A percentile compares a stretch with the other conserved stretches of the same genome.
These are phyloP conservation scores for Lasiosphaeria ovina DNA, from an alignment of 495 filamentous ascomycete genomes.

Conservation along the genomic window DNA sequence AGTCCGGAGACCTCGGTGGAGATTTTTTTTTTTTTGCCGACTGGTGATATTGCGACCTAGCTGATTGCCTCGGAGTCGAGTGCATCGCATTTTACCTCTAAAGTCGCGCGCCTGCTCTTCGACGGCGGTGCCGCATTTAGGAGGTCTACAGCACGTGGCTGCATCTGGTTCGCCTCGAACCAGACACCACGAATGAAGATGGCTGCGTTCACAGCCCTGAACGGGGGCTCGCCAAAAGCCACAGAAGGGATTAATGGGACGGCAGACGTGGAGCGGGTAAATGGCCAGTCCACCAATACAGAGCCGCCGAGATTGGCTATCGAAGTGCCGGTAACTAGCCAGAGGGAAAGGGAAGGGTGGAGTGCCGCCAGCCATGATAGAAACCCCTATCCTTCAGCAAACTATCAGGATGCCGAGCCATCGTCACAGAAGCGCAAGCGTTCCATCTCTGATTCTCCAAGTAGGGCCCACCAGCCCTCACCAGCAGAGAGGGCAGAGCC, in stretches of 20 bases:
- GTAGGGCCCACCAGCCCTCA: slow-evolving; percentile 32
- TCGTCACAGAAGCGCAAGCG: slow-evolving; percentile 54
- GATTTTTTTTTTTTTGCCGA: no score
- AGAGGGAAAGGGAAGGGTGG: slow-evolving; percentile 31
- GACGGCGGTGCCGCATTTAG: not conserved
- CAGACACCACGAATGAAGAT: slow-evolving; percentile 35
- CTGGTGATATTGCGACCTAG: no score
- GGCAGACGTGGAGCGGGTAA: slow-evolving; percentile 26
- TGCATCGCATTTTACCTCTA: not conserved
- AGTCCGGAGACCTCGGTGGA: not conserved
- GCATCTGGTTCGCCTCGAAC: slow-evolving; percentile 5
- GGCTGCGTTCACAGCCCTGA: slow-evolving; percentile 49
- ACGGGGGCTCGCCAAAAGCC: slow-evolving; percentile 45
- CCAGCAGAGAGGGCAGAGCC: slow-evolving; percentile 24
- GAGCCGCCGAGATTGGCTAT: slow-evolving; percentile 31
- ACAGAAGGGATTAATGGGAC: slow-evolving; percentile 33
- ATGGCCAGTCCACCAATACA: slow-evolving; percentile 19
- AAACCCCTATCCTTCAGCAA: slow-evolving; percentile 34
- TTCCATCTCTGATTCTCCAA: slow-evolving; percentile 44
- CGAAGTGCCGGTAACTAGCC: slow-evolving; percentile 26
- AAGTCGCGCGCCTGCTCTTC: not conserved
- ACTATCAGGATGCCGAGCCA: slow-evolving; percentile 39
- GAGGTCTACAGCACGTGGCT: not conserved
- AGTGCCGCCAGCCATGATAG: slow-evolving; percentile 36
- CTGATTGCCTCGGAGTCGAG: no score